phyloP scores from a whole-genome alignment of 73 alveolate genomes.

The Paramecium primaurelia region DNA sequence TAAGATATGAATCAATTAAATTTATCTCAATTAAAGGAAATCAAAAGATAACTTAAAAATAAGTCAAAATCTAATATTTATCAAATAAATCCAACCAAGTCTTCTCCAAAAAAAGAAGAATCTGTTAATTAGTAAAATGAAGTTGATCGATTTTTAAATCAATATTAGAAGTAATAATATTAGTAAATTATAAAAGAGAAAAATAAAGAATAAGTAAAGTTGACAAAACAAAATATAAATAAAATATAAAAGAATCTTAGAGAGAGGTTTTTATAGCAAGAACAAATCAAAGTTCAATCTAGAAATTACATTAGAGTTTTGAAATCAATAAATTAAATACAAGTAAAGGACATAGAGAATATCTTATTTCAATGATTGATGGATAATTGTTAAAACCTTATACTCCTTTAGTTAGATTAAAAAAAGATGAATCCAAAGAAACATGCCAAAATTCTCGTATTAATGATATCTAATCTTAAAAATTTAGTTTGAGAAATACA shows the following conservation, averaged over 20 bases:
- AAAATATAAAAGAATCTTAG: neutral
- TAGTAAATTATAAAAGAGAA: neutral
- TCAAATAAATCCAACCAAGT: neutral
- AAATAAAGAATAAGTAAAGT: neutral
- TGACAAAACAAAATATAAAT: neutral
- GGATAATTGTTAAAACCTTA: neutral
- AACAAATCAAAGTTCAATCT: neutral
- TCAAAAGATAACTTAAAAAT: neutral
- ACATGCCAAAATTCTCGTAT: neutral
- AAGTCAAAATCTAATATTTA: neutral
- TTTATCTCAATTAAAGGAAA: neutral
- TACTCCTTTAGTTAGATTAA: neutral
- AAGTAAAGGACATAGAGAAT: neutral
- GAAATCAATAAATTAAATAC: neutral
- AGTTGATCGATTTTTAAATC: neutral
- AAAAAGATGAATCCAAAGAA: neutral
- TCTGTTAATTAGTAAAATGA: neutral
- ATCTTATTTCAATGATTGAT: neutral
- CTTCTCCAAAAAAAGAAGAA: neutral
- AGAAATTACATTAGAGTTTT: neutral
- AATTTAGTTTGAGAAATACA: neutral
- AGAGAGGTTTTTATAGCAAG: neutral
- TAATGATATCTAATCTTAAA: neutral
- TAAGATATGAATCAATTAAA: neutral
- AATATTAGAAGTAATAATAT: neutral